Base-by-base conservation (phyloP, 495 filamentous ascomycete genomes). In the Tuber brumale region DNA sequence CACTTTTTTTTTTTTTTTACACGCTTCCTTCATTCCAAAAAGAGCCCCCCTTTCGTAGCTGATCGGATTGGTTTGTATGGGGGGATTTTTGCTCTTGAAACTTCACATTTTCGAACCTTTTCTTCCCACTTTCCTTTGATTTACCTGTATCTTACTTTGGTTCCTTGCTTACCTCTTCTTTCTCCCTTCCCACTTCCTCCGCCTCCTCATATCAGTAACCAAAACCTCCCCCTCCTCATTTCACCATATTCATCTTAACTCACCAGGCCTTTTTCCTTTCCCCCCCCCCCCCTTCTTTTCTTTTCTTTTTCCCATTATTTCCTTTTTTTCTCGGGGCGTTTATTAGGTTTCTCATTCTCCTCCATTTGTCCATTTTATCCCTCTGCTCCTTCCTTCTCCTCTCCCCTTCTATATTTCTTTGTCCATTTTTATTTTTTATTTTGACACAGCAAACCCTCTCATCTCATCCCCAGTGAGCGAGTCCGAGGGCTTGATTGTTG, bases 321-420 rank as follows among this genome's bases (percentile, higher is more conserved):
- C 9, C 12, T 61, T 61, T 61, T 61, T 61, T 66, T 8, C n/a
- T n/a, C 57, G n/a, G 57, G 57, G 57, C 57, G 57, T 66, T 66
- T 66, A 66, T 66, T 31, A 66, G 57, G n/a, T 31, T 66, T 31
- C 46, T 23, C 19, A 23, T 48, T 6, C 51, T 27, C 27, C 57
- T 66, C 31, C 57, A 66, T 66, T 66, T 31, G 57, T 66, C 57
- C n/a, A 66, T 66, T 66, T 66, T 66, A 31, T 16, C 57, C 27
- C 10, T 31, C 57, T 31, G 0, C 48, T 21, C 48, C 10, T 21
- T 51, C 9, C 48, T 10, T 10, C 48, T 14, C 12, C 48, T 14
- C 12, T 57, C n/a, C 57, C 27, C 57, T 31, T 66, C 57, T 31
- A 61, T 27, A 66, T 66, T 66, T 66, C 57, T 66, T 31, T 66